phyloP scores from a whole-genome alignment of 2,329 filamentous ascomycete species.

The Ophiocordyceps camponoti-leonardi region DNA sequence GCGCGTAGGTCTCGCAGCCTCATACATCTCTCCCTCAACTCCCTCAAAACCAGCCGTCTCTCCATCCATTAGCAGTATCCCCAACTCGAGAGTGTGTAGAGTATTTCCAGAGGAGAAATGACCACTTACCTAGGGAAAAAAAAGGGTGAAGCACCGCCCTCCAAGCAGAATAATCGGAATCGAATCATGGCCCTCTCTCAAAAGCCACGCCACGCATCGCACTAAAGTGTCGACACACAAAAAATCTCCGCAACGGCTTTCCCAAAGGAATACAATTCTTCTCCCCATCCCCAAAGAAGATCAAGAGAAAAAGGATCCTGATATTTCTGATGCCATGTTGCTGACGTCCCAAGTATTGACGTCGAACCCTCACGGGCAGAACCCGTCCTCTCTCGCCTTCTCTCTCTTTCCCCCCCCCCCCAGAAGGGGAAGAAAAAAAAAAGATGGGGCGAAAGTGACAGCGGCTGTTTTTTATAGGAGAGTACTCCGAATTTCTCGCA shows the following conservation, averaged over 20 bases:
- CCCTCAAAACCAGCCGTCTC: not conserved
- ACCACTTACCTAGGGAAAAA: slow-evolving; percentile 4
- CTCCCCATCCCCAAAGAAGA: not conserved
- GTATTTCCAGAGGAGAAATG: not conserved
- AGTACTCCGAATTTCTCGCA: slow-evolving; percentile 10
- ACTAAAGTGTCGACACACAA: slow-evolving; percentile 10
- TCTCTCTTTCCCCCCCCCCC: too few relatives aligned
- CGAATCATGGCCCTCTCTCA: slow-evolving; percentile 7
- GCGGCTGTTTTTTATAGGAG: slow-evolving; percentile 4
- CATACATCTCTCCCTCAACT: not conserved
- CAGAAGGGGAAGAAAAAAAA: too few relatives aligned
- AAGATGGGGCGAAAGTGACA: slow-evolving; percentile 2
- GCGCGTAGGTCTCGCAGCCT: too few relatives aligned
- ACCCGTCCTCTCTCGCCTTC: slow-evolving; percentile 5
- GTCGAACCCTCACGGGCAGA: slow-evolving; percentile 9
- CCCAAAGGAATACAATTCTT: slow-evolving; percentile 5
- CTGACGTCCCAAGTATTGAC: slow-evolving; percentile 6
- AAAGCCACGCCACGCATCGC: slow-evolving; percentile 9
- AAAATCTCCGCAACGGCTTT: slow-evolving; percentile 8
- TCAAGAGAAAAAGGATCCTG: slow-evolving; percentile 2
- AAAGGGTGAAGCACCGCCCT: slow-evolving; percentile 9
- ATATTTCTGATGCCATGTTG: slow-evolving; percentile 9
- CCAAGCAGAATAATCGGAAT: slow-evolving; percentile 10
- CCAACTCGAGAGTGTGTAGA: not conserved
- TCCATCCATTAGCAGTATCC: slow-evolving; percentile 2